Base-by-base conservation (phyloP, 2,329 filamentous ascomycete species). In the Fusarium sp. region DNA sequence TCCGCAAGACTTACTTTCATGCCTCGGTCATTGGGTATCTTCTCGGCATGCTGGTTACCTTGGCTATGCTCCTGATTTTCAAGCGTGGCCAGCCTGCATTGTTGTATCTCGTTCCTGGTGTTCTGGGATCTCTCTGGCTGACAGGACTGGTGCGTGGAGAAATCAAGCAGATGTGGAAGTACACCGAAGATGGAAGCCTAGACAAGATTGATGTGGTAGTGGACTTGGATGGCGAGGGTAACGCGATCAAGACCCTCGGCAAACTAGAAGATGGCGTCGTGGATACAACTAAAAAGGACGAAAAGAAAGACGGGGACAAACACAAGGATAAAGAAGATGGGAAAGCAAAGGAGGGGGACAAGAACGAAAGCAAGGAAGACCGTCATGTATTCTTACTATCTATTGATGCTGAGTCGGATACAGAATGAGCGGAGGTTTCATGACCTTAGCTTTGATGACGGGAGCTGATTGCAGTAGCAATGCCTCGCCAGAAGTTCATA, bases 101-200 rank as follows among this genome's bases (percentile, higher is more conserved):
- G 38, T 85, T 99, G 20, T 98, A 98, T 80, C 90, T 99, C 12
- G 96, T 98, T 1, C 96, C 96, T 0, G 92, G 93, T 1, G 94
- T 98, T 1, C 84, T 98, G 10, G 86, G 89, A 4, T 89, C 92
- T 3, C 80, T 96, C 3, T 97, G 94, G 92, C 82, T 90, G 8
- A 96, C 93, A 5, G 96, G 92, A 0, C 75, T 91, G 9, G 80
- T 88, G 24, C 89, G 91, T 17, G 93, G 94, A 5, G 95, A 98
- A 79, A 73, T 96, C 5, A 86, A 85, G 57, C 82, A 91, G 47
- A 92, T 98, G 89, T 97, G 93, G 92, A 85, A 86, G 6, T 98
- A 95, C 79, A 95, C 91, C 1, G 96, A 98, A 80, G 90, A 91
- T 72, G 89, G 88, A 8, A 88, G 83, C 63, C 80, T 90, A 6